These are phyloP conservation scores for Plasmodium chabaudi DNA, from an alignment of 169 alveolate genomes.

Conservation along the genomic window DNA sequence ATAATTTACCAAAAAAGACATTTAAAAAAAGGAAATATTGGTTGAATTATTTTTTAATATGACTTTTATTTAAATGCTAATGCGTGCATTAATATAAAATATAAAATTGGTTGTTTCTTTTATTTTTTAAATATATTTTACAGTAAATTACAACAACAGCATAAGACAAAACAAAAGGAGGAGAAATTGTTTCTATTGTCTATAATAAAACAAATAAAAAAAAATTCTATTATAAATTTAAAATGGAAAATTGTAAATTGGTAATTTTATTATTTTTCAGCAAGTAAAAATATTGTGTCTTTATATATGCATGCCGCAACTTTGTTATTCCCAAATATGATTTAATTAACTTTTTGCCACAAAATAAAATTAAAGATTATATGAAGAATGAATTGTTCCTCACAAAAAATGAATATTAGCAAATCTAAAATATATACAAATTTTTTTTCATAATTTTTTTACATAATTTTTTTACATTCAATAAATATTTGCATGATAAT, in stretches of 20 bases:
- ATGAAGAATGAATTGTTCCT: not conserved
- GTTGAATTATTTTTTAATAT: constrained; percentile 2
- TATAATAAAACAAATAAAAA: not conserved
- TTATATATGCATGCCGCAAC: not conserved
- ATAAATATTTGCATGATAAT: not conserved
- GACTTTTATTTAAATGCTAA: constrained; percentile 52
- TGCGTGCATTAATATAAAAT: constrained; percentile 53
- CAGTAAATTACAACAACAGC: constrained; percentile 13
- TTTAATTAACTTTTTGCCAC: not conserved
- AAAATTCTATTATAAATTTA: constrained; percentile 18
- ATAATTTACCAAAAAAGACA: constrained; percentile 10
- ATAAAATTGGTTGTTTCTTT: constrained; percentile 7
- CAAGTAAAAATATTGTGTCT: not conserved
- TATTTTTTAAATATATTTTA: constrained; percentile 8
- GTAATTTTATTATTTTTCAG: not conserved
- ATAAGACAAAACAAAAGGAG: not conserved
- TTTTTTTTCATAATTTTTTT: constrained; percentile 20
- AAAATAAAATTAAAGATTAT: constrained; percentile 12
- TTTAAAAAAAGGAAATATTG: constrained; percentile 3
- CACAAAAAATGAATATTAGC: not conserved
- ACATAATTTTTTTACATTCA: constrained; percentile 1
- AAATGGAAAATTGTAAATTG: constrained; percentile 1
- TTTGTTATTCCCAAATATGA: not conserved
- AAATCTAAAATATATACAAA: not conserved
- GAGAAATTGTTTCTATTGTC: constrained; percentile 19